These are phyloP conservation scores for Iris pallida DNA, from an alignment of 116 monocot species.

Conservation along the genomic window DNA sequence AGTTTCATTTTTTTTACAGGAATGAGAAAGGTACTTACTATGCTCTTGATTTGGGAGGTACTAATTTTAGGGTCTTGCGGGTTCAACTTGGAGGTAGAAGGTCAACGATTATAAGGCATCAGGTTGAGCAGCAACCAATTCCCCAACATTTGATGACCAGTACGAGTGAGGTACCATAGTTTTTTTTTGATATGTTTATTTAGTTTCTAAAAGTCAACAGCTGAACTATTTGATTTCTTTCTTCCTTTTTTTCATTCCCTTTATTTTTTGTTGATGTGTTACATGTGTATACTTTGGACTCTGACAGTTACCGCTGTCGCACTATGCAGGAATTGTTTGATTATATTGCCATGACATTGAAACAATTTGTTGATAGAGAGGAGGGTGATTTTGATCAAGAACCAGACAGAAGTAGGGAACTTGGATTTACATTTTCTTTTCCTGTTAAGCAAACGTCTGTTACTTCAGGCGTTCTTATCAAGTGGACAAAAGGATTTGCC, in stretches of 20 bases:
- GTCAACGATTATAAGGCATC: slow-evolving; percentile 34
- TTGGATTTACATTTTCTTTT: slow-evolving; percentile 94
- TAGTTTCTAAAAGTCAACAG: not conserved
- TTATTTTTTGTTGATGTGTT: not conserved
- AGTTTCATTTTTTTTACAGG: slow-evolving; percentile 26
- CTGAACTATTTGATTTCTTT: not conserved
- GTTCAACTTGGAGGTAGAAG: slow-evolving; percentile 59
- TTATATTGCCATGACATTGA: slow-evolving; percentile 61
- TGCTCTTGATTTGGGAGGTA: slow-evolving; percentile 80
- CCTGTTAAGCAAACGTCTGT: slow-evolving; percentile 72
- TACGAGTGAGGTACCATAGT: slow-evolving; percentile 47
- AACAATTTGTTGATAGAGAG: slow-evolving; percentile 49
- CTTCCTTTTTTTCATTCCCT: not conserved
- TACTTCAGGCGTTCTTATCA: slow-evolving; percentile 78
- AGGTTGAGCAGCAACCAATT: slow-evolving; percentile 50
- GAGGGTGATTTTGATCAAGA: slow-evolving; percentile 18
- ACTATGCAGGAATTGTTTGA: slow-evolving; percentile 75
- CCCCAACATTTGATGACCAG: slow-evolving; percentile 50
- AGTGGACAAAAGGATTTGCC: slow-evolving; percentile 85
- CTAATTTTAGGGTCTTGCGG: slow-evolving; percentile 69
- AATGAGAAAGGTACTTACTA: slow-evolving; percentile 74
- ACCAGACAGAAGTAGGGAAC: slow-evolving; percentile 30
- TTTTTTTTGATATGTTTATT: not conserved
- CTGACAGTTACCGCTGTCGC: not conserved
- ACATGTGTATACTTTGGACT: not conserved